phyloP scores from a whole-genome alignment of 2,329 filamentous ascomycete species.

The Sporothrix protearum region DNA sequence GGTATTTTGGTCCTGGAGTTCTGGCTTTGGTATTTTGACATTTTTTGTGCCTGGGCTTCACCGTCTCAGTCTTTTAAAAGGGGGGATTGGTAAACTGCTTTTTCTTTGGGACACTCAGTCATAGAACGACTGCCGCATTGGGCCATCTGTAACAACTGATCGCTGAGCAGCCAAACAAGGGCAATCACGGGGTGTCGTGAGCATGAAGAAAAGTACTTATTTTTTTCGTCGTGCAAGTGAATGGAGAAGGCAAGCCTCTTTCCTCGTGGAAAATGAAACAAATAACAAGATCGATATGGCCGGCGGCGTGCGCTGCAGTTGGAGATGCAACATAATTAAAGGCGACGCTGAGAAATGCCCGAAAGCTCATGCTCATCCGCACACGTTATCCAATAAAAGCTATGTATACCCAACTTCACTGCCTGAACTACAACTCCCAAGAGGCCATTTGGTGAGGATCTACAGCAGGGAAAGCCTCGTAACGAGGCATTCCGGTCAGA shows the following conservation, averaged over 20 bases:
- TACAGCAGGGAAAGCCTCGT: background rate
- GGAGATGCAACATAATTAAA: background rate
- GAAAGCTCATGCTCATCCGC: background rate
- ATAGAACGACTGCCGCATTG: background rate
- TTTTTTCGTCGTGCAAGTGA: background rate
- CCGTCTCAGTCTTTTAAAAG: background rate
- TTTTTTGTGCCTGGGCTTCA: background rate
- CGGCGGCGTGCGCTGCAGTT: background rate
- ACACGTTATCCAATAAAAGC: no score
- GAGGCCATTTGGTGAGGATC: background rate
- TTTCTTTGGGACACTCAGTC: background rate
- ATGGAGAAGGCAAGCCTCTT: no score
- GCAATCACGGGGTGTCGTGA: background rate
- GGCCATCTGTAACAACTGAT: constrained; percentile 13
- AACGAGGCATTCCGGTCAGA: constrained; percentile 14
- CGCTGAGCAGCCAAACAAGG: background rate
- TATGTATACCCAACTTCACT: background rate
- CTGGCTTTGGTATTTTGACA: background rate
- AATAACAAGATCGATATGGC: background rate
- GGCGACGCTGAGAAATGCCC: background rate
- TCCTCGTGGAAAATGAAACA: background rate
- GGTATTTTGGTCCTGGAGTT: background rate
- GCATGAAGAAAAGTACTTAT: background rate
- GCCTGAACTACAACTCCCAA: background rate
- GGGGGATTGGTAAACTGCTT: background rate